phyloP scores from a whole-genome alignment of 1,284 basidiomycete genomes.

The Apiotrichum akiyoshidainum region DNA sequence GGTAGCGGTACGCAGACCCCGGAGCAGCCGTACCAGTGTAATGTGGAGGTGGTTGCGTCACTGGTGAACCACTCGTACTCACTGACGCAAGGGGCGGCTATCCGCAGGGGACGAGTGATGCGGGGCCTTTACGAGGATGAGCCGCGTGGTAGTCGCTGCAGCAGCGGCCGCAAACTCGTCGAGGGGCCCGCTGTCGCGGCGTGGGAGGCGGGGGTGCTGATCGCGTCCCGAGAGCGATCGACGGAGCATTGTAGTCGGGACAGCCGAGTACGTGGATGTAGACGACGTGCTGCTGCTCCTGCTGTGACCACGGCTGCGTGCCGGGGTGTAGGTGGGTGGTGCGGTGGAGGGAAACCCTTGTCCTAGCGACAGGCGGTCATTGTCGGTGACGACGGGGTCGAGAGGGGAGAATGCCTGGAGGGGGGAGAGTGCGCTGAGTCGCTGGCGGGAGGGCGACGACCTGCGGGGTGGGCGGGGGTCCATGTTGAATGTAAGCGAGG shows the following conservation, averaged over 20 bases:
- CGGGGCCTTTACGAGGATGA: conserved; percentile 49
- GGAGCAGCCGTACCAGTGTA: no score
- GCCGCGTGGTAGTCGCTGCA: conserved; percentile 25
- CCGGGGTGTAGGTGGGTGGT: no score
- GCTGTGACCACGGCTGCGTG: not conserved
- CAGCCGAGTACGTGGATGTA: not conserved
- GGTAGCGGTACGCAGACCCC: not conserved
- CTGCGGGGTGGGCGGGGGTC: not conserved
- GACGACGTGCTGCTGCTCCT: not conserved
- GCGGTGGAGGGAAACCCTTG: not conserved
- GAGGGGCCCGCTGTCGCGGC: conserved; percentile 1
- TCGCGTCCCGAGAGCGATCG: conserved; percentile 16
- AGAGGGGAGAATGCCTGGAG: conserved; percentile 48
- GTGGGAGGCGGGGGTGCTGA: conserved; percentile 6
- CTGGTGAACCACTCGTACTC: conserved; percentile 11
- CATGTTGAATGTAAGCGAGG: conserved; percentile 4
- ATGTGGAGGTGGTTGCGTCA: no score
- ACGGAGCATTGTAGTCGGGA: not conserved
- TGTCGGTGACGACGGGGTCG: not conserved
- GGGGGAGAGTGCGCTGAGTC: conserved; percentile 42
- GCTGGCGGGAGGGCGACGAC: conserved; percentile 58
- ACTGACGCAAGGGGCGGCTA: conserved; percentile 15
- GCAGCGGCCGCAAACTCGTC: not conserved
- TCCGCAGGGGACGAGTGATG: conserved; percentile 14
- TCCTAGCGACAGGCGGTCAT: not conserved